These are phyloP conservation scores for Ormosia semicastrata DNA, from an alignment of 306 rosid species.

Conservation along the genomic window DNA sequence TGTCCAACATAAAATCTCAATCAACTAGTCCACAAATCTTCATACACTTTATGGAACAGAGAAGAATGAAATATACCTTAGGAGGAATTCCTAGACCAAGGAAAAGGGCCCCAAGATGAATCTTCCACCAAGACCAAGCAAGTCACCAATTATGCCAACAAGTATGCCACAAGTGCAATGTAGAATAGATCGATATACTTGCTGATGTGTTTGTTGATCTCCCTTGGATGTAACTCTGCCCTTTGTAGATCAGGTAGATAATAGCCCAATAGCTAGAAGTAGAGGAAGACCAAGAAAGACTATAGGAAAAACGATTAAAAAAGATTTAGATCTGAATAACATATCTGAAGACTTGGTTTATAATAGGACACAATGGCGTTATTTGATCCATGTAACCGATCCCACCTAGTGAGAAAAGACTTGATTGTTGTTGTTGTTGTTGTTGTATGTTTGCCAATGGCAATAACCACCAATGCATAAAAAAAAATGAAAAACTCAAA, in stretches of 20 bases:
- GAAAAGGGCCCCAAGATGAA: slow-evolving; percentile 80
- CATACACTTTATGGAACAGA: not conserved
- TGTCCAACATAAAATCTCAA: not conserved
- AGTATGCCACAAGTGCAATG: slow-evolving; percentile 51
- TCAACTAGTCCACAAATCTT: not conserved
- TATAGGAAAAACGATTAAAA: no score
- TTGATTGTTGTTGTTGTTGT: no score
- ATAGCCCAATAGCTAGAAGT: no score
- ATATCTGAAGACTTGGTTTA: no score
- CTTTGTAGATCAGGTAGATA: no score
- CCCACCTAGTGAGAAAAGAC: no score
- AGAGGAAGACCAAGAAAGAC: no score
- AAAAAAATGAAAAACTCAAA: not conserved
- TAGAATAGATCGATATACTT: slow-evolving; percentile 34
- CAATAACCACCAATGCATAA: not conserved
- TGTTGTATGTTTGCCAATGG: not conserved
- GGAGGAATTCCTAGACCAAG: slow-evolving; percentile 76
- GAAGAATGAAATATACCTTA: slow-evolving; percentile 43
- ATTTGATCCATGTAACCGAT: no score
- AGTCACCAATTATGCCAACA: slow-evolving; percentile 75
- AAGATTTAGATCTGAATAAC: no score
- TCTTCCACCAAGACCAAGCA: slow-evolving; percentile 85
- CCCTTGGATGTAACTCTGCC: slow-evolving; percentile 64
- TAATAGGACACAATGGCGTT: no score
- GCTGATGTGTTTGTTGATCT: slow-evolving; percentile 49